Base-by-base conservation (phyloP, 805 yeast genomes). In the Candida pseudoglaebosa region DNA sequence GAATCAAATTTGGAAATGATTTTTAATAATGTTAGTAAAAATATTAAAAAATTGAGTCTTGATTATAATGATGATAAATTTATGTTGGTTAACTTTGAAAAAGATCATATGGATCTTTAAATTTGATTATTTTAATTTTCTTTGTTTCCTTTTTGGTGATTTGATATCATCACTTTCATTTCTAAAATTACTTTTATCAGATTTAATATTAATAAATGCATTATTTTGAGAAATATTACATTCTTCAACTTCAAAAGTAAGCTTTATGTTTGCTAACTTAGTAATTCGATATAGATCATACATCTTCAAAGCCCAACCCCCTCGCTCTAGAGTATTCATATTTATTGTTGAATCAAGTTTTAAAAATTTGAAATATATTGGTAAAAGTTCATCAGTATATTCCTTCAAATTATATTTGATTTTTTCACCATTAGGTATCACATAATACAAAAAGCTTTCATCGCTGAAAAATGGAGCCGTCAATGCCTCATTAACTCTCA, bases 401-500 rank as follows among this genome's bases (percentile, higher is more conserved):
- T 71, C 78, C 38, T 63, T 66, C 14, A 57, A 44, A 26, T 54
- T 65, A 45, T 71, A 71, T 48, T 71, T 72, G 24, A 71, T 62
- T 31, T 65, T 62, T 35, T 59, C 32, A 3, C 35, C 53, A 13
- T 52, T 43, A 9, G 57, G 61, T 3, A 59, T 52, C 22, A 65
- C 60, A 33, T 47, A 61, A 47, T 61, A 62, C 38, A 57, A 45
- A 42, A 62, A 72, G n/a, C 69, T 57, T 49, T 72, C 77, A 42
- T 73, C 78, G 32, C 76, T 70, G 52, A 71, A 71, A 44, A 70
- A 73, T 0, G 77, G 77, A 1, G 73, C 71, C 2, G 65, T 54
- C 18, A 57, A 44, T 1, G 22, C 16, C 2, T 29, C 36, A 20
- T 50, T 44, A 19, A 57, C 43, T 28, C 28, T n/a, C 22, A 54